phyloP scores from a whole-genome alignment of 208 protist genomes.

The Leishmania lainsoni region DNA sequence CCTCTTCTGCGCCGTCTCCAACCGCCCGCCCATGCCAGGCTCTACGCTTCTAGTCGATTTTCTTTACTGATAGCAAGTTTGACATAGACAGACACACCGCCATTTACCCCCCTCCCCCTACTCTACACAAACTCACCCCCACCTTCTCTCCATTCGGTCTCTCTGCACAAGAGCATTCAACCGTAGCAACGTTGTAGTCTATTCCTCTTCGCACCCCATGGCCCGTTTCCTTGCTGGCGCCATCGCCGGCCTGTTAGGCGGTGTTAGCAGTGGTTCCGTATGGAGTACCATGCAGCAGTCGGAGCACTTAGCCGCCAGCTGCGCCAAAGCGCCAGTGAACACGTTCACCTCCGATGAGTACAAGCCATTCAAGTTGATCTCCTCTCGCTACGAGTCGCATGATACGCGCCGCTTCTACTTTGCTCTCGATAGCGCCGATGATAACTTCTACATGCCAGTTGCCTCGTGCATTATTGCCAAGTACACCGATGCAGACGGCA shows the following conservation, averaged over 20 bases:
- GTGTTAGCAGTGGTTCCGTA: slow-evolving; percentile 14
- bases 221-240: slow-evolving; percentile 49
- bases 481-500: slow-evolving; percentile 81
- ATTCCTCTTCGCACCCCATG: slow-evolving; percentile 20
- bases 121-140: background rate
- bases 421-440: slow-evolving; percentile 53
- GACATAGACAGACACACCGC: background rate
- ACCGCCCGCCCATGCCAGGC: background rate
- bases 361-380: slow-evolving; percentile 78
- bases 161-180: background rate
- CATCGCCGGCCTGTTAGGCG: slow-evolving; percentile 36
- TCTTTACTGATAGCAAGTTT: slow-evolving; percentile 1
- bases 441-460: slow-evolving; percentile 59
- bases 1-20: background rate
- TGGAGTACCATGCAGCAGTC: slow-evolving; percentile 21
- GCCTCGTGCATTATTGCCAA: slow-evolving; percentile 82
- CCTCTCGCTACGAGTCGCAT: slow-evolving; percentile 83
- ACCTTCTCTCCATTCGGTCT: background rate
- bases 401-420: slow-evolving; percentile 89
- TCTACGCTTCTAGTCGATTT: background rate
- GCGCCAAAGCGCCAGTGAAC: slow-evolving; percentile 41
- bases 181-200: background rate
- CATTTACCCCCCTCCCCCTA: background rate
- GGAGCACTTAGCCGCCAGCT: slow-evolving; percentile 30
- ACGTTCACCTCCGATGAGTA: slow-evolving; percentile 81